Conservation (phyloP, 2,329 filamentous ascomycete genomes). For the Claviceps sp. region DNA sequence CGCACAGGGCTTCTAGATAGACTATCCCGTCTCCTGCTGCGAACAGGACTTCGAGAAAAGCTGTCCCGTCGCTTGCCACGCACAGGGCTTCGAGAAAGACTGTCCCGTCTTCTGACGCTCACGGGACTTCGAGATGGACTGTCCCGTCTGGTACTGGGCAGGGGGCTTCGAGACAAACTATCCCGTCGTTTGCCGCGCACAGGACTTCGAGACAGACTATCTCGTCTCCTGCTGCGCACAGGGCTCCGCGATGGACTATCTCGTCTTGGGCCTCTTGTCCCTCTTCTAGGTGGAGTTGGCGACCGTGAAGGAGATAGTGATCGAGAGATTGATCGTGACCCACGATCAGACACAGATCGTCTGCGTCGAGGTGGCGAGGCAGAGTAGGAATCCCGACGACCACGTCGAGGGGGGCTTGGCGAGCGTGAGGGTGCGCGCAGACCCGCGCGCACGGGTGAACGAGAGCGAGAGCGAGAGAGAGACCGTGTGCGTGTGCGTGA, state of each 20-base stretch:
- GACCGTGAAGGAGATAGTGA: constrained; percentile 2
- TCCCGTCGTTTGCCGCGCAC: constrained; percentile 8
- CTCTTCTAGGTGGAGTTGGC: constrained; percentile 1
- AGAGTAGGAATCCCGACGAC: constrained; percentile 3
- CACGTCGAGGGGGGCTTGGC: not conserved
- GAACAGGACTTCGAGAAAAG: not conserved
- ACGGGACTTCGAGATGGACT: not conserved
- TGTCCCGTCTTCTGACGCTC: constrained; percentile 4
- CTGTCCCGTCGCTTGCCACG: not conserved
- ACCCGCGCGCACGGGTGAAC: constrained; percentile 1
- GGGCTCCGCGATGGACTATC: not conserved
- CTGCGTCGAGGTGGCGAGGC: constrained; percentile 4
- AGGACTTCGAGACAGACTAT: not conserved
- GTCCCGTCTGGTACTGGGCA: not conserved
- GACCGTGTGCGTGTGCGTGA: not conserved
- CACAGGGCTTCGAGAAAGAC: not conserved
- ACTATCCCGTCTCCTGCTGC: constrained; percentile 10
- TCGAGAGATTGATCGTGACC: not conserved
- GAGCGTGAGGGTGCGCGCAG: not conserved
- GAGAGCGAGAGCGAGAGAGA: constrained; percentile 1
- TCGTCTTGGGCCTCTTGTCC: not conserved
- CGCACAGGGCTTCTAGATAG: not conserved
- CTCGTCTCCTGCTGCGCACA: constrained; percentile 4
- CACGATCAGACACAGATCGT: not conserved
- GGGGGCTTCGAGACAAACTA: constrained; percentile 12